A percentile compares a stretch with the other conserved stretches of the same genome.
Evolutionary conservation across 176 grass and related monocot species (phyloP).

Genomic region (Triticum turgidum): DNA sequence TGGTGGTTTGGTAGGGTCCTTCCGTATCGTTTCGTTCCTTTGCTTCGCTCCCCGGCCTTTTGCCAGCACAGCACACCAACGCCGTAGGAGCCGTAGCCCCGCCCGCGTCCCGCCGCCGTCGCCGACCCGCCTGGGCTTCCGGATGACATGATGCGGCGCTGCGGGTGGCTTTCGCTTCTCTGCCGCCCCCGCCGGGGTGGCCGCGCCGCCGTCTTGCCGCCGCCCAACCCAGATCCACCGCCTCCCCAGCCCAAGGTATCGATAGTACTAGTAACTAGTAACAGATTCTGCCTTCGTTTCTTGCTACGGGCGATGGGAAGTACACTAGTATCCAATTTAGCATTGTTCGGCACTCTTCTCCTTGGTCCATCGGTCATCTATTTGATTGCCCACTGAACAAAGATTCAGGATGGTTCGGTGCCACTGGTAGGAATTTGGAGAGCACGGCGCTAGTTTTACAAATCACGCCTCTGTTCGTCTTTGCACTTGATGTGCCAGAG

Average conservation of each 20-base stretch:
- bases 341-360: neutral
- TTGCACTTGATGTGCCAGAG: neutral
- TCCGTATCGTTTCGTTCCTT: neutral
- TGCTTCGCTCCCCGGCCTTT: neutral
- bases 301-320: neutral
- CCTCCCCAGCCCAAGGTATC: slow-evolving; percentile 29
- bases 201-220: neutral
- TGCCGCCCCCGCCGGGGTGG: slow-evolving; percentile 22
- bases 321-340: neutral
- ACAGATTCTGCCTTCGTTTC: neutral
- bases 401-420: neutral
- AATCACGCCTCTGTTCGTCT: neutral
- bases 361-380: neutral
- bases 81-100: neutral
- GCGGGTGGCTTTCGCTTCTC: slow-evolving; percentile 36
- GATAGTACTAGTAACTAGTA: neutral
- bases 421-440: neutral
- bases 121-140: neutral
- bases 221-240: slow-evolving; percentile 32
- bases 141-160: slow-evolving; percentile 39
- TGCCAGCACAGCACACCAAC: neutral
- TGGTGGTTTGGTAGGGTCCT: slow-evolving; percentile 3
- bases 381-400: neutral
- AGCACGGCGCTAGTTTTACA: neutral
- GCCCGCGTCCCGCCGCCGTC: neutral